These are phyloP conservation scores for Neurospora sp. DNA, from an alignment of 495 filamentous ascomycete genomes.

Conservation along the genomic window DNA sequence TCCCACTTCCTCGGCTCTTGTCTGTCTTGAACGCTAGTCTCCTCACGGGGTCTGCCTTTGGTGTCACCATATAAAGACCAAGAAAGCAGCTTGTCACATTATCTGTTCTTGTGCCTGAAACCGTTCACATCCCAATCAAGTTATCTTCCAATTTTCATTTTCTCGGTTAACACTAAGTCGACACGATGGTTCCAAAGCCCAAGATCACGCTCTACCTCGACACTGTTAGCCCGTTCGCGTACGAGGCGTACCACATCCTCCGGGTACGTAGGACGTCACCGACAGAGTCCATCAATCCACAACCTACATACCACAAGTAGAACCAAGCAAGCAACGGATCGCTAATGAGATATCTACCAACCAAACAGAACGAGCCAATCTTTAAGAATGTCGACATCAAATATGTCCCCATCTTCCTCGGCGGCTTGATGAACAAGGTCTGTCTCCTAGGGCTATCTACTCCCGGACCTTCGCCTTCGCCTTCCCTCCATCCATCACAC, in stretches of 20 bases:
- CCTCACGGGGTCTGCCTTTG: neutral
- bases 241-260: slow-evolving; percentile 55
- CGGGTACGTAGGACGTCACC: slow-evolving; percentile 32
- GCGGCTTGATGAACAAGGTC: slow-evolving; percentile 54
- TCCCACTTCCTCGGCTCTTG: neutral
- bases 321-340: neutral
- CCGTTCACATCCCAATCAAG: neutral
- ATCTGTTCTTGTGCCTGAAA: neutral
- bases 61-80: neutral
- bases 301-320: neutral
- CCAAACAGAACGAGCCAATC: slow-evolving; percentile 45
- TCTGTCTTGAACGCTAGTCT: neutral
- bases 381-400: slow-evolving; percentile 51
- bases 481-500: no score
- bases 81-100: neutral
- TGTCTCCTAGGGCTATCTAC: neutral
- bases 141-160: neutral
- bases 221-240: slow-evolving; percentile 62
- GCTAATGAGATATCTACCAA: neutral
- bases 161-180: neutral
- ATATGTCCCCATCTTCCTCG: slow-evolving; percentile 60
- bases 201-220: slow-evolving; percentile 60
- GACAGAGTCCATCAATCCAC: neutral
- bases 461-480: no score
- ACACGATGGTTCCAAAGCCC: slow-evolving; percentile 18